A percentile compares a stretch with the other conserved stretches of the same genome.
Conservation (phyloP, 2,329 filamentous ascomycete genomes). For the Stenocarpella maydis region DNA sequence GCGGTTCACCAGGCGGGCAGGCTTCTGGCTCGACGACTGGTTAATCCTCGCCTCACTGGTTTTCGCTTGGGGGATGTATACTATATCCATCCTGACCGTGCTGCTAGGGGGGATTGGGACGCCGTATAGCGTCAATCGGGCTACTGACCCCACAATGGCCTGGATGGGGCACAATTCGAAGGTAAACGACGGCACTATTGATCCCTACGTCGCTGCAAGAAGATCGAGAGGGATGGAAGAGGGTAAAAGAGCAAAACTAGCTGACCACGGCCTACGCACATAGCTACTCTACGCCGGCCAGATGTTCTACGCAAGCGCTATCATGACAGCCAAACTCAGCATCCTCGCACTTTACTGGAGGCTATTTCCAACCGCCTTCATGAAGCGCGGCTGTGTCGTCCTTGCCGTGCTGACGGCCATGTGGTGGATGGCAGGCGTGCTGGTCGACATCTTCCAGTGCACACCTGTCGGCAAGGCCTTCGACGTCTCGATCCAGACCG, state of each 20-base stretch:
- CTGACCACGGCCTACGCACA: not conserved
- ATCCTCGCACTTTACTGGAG: conserved; percentile 22
- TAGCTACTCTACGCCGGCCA: conserved; percentile 1
- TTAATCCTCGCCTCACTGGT: conserved; percentile 5
- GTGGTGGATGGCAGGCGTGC: not conserved
- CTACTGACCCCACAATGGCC: not conserved
- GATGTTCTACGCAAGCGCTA: conserved; percentile 4
- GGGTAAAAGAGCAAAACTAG: not conserved
- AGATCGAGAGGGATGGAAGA: too few relatives aligned
- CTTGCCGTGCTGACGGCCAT: not conserved
- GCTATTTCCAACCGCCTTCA: conserved; percentile 17
- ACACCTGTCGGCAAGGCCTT: not conserved
- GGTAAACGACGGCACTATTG: not conserved
- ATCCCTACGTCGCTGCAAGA: not conserved
- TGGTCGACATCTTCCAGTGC: conserved; percentile 15
- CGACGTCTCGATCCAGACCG: not conserved
- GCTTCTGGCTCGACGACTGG: conserved; percentile 22
- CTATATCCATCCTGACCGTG: not conserved
- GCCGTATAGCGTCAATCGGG: not conserved
- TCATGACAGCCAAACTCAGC: conserved; percentile 10
- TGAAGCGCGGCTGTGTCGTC: conserved; percentile 10
- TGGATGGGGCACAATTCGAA: not conserved
- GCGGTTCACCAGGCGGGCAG: not conserved
- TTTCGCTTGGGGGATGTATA: not conserved
- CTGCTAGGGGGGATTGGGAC: not conserved